These are phyloP conservation scores for Nyctanthes arbortristis DNA, from an alignment of 257 asterid genomes.

Conservation along the genomic window DNA sequence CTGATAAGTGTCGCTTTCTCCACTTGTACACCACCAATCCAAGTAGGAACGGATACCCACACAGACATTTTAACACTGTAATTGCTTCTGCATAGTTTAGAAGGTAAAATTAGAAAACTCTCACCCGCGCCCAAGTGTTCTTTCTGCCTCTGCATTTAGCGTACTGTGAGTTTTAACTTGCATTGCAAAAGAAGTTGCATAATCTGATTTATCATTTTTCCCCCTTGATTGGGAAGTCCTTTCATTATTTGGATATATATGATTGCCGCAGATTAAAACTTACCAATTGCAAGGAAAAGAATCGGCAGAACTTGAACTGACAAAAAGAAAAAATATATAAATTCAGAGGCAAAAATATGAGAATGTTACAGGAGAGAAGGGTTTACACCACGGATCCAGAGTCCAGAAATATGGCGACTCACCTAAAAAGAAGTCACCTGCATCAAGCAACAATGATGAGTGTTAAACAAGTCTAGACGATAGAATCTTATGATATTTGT, in stretches of 20 bases:
- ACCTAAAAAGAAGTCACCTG: constrained; percentile 44
- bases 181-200: too few relatives aligned
- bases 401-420: constrained; percentile 5
- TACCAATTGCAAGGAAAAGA: constrained; percentile 26
- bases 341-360: not conserved
- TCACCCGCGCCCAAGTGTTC: not conserved
- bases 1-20: constrained; percentile 31
- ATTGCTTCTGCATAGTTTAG: constrained; percentile 34
- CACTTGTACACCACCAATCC: constrained; percentile 32
- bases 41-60: constrained; percentile 40
- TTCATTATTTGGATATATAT: not conserved
- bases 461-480: constrained; percentile 26
- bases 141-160: too few relatives aligned
- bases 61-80: constrained; percentile 30
- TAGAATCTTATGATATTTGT: not conserved
- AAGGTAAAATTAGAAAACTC: constrained; percentile 7
- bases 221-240: too few relatives aligned
- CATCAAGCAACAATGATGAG: constrained; percentile 22
- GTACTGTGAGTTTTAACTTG: too few relatives aligned
- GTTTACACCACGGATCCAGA: not conserved
- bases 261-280: constrained; percentile 3
- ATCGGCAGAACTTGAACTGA: constrained; percentile 20
- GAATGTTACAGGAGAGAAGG: not conserved
- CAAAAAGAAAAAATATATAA: not conserved
- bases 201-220: too few relatives aligned